Percentiles rank a stretch among this genome's conserved stretches.
These are phyloP conservation scores for Pichia sp. DNA, from an alignment of 1,139 yeast species.

Conservation along the genomic window DNA sequence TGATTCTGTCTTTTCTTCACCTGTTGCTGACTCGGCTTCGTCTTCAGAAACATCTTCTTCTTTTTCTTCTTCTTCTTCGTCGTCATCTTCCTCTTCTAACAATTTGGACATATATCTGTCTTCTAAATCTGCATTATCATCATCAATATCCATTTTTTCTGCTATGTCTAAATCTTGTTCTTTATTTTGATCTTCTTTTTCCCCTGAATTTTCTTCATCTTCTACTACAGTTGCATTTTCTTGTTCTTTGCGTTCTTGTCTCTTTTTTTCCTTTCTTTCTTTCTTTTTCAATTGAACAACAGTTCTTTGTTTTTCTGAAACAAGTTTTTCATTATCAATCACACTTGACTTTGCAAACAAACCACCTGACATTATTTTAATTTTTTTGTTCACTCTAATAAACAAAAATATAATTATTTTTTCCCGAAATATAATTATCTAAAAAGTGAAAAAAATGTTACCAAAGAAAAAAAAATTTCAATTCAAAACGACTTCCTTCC, in stretches of 20 bases:
- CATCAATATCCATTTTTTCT: constrained; percentile 4
- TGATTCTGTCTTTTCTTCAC: constrained; percentile 37
- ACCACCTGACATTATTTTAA: constrained; percentile 15
- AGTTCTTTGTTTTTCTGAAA: constrained; percentile 26
- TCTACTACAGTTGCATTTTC: constrained; percentile 8
- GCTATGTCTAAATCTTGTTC: constrained; percentile 17
- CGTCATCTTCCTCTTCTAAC: constrained; percentile 4
- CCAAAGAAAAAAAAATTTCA: constrained; percentile 6
- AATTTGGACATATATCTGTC: constrained; percentile 14
- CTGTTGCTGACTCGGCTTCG: constrained; percentile 44
- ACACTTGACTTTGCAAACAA: constrained; percentile 39
- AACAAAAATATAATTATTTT: too few species aligned
- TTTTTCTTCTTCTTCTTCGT: constrained; percentile 29
- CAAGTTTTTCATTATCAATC: constrained; percentile 30
- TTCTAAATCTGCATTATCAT: constrained; percentile 11
- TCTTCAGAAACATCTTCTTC: constrained; percentile 18
- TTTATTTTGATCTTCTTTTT: constrained; percentile 44
- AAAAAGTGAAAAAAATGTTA: not conserved
- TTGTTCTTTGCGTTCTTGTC: constrained; percentile 11
- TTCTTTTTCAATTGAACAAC: constrained; percentile 21
- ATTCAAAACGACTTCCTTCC: constrained; percentile 4
- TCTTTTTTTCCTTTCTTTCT: constrained; percentile 16
- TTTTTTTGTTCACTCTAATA: not conserved
- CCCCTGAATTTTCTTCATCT: constrained; percentile 7
- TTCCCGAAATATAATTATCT: too few species aligned